These are phyloP conservation scores for Dissophora ornata DNA, from an alignment of 192 early-diverging fungal species.

Conservation along the genomic window DNA sequence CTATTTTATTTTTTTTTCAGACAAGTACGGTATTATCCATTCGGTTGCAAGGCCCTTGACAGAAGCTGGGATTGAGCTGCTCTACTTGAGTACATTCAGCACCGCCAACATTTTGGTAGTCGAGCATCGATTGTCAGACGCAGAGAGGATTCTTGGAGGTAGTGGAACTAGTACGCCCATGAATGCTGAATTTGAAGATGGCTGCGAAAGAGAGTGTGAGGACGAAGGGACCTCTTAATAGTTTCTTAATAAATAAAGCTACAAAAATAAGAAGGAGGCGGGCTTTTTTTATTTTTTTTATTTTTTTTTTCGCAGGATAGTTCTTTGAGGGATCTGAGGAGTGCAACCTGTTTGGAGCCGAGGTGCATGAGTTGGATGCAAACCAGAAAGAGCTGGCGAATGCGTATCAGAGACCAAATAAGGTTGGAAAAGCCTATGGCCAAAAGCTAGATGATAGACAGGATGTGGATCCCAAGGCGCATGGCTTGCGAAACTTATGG, in stretches of 20 bases:
- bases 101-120: constrained; percentile 75
- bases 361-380: no score
- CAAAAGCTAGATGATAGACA: no score
- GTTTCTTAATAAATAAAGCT: not conserved
- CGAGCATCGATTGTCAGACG: constrained; percentile 45
- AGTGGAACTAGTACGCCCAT: constrained; percentile 16
- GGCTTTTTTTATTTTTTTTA: no score
- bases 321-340: no score
- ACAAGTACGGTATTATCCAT: constrained; percentile 76
- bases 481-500: no score
- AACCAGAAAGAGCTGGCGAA: no score
- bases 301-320: no score
- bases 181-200: not conserved
- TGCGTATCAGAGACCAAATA: no score
- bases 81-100: constrained; percentile 73
- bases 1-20: constrained; percentile 16
- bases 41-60: constrained; percentile 73
- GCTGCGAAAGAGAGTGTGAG: not conserved
- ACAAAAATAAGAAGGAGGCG: not conserved
- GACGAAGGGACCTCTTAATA: not conserved
- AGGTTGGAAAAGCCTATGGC: no score
- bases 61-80: constrained; percentile 67
- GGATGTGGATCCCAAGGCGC: no score
- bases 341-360: no score
- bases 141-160: constrained; percentile 47